Conservation (phyloP, 768 basidiomycete species). For the Fomitopsis serialis region DNA sequence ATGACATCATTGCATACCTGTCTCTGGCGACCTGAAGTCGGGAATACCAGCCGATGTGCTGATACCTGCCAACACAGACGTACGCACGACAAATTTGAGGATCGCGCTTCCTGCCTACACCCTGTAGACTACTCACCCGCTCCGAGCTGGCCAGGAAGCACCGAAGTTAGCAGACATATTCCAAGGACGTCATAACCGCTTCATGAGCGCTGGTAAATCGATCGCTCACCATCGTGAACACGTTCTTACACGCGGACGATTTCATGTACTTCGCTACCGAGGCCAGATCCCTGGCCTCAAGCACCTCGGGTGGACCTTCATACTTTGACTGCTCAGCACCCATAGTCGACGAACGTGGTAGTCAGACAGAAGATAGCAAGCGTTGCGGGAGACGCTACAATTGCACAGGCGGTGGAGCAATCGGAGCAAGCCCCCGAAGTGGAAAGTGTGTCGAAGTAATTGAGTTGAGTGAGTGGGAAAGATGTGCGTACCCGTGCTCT, state of each 20-base stretch:
- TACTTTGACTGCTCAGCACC: constrained; percentile 12
- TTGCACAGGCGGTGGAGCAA: too few relatives aligned
- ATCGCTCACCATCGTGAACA: constrained; percentile 66
- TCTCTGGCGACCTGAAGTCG: constrained; percentile 48
- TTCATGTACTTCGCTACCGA: constrained; percentile 63
- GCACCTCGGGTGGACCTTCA: constrained; percentile 19
- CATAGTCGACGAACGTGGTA: constrained; percentile 2
- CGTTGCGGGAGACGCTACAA: too few relatives aligned
- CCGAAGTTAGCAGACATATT: not conserved
- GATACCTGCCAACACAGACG: constrained; percentile 31
- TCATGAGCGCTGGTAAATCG: not conserved
- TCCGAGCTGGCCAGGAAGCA: constrained; percentile 41
- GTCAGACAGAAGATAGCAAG: not conserved
- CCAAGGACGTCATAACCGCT: not conserved
- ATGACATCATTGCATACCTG: constrained; percentile 14
- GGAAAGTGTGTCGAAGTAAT: too few relatives aligned
- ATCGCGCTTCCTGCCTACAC: not conserved
- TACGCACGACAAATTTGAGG: not conserved
- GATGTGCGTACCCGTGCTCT: too few relatives aligned
- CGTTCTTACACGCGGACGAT: constrained; percentile 58
- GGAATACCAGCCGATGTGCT: constrained; percentile 43
- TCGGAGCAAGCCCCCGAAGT: too few relatives aligned
- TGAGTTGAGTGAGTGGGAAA: too few relatives aligned
- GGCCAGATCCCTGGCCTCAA: constrained; percentile 33
- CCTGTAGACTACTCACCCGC: constrained; percentile 43